These are phyloP conservation scores for Hymenoscyphus occultus DNA, from an alignment of 2,329 filamentous ascomycete genomes.

Conservation along the genomic window DNA sequence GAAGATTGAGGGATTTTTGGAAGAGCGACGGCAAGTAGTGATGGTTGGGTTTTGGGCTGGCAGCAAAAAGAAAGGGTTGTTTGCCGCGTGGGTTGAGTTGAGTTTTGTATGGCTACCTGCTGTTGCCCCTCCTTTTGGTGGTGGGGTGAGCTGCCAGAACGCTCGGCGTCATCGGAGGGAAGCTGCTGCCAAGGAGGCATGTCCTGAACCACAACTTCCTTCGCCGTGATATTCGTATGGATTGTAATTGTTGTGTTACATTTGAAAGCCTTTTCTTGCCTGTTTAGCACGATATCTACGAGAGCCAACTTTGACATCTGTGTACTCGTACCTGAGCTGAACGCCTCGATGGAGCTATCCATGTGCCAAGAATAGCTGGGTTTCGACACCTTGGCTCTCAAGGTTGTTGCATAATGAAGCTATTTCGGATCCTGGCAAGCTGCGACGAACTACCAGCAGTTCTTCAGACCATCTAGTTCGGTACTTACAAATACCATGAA, in stretches of 20 bases:
- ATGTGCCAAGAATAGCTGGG: background rate
- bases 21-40: background rate
- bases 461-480: background rate
- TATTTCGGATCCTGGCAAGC: background rate
- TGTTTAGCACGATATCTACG: background rate
- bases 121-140: constrained; percentile 2
- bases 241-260: background rate
- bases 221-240: no score
- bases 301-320: background rate
- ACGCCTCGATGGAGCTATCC: background rate
- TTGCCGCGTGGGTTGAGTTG: background rate
- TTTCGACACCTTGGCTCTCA: background rate
- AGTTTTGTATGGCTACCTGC: background rate
- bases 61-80: no score
- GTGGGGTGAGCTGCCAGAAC: background rate
- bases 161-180: constrained; percentile 1
- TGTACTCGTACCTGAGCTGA: background rate
- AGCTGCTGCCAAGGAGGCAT: background rate
- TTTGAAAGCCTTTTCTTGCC: background rate
- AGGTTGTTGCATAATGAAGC: background rate
- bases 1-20: background rate
- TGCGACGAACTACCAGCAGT: background rate
- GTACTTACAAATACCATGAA: no score
- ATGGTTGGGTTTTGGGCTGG: background rate
- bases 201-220: no score